Base-by-base conservation (phyloP, 306 rosid species). In the Glycine tomentella region DNA sequence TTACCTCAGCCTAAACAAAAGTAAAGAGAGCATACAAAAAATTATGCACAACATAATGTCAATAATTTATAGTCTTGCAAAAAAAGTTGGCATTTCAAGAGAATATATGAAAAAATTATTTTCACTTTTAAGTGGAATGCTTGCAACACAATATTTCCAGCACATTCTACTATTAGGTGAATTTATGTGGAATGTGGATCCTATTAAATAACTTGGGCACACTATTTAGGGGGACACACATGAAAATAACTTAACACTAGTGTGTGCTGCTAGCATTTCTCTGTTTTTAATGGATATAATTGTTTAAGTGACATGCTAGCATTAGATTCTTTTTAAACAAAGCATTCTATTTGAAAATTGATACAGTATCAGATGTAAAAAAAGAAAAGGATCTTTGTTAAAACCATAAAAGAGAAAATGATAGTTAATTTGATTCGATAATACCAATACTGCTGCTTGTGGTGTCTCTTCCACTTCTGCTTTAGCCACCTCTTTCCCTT, bases 391-490 rank as follows among this genome's bases (percentile, higher is more conserved):
- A 48, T 45, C 25, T 31, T 38, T n/a, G n/a, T 1, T 25, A 25
- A 52, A 67, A 73, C 55, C 56, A 73, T 40, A 56, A 77, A 80
- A 62, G 49, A 81, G 33, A 13, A 80, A 71, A 53, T 2, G 64
- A 40, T 40, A 49, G 61, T 65, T 17, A 72, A 80, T 52, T 50
- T n/a, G 44, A 46, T 76, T 48, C 17, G 17, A 81, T 10, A 74
- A 78, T 95, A 93, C 99, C 98, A 93, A 81, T 17, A 89, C 94
- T 8, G 94, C 88, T 15, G 97, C 92, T 82, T 93, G 99, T 31
- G 97, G 87, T 31, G 91, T 86, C 86, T 86, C 88, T 78, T 87
- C 83, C 63, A 74, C 86, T 58, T 88, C 97, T 9, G 55, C 78
- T 78, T 77, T 67, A 15, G 82, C 79, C 79, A 49, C 76, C 64